Evolutionary conservation across 805 yeast species (phyloP).

Genomic region (Hanseniaspora singularis): DNA sequence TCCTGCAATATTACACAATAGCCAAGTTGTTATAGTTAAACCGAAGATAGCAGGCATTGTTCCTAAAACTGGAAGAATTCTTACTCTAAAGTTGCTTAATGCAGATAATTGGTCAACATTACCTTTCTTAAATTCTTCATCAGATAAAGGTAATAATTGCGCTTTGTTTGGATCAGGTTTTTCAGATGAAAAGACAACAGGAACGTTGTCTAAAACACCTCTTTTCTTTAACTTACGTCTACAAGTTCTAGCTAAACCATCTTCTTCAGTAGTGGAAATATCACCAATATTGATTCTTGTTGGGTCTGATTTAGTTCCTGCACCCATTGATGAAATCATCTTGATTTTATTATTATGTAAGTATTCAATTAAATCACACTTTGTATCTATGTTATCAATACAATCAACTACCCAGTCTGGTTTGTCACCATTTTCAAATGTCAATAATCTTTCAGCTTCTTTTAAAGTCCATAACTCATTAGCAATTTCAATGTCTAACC

Average conservation of each 20-base stretch:
- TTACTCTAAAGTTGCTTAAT: conserved; percentile 75
- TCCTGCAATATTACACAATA: conserved; percentile 68
- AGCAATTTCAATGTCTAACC: conserved; percentile 70
- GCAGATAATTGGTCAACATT: conserved; percentile 80
- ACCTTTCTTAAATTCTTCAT: conserved; percentile 68
- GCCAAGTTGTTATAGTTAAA: conserved; percentile 71
- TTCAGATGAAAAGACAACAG: conserved; percentile 86
- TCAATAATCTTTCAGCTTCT: conserved; percentile 45
- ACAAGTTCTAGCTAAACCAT: conserved; percentile 78
- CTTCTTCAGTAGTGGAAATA: conserved; percentile 82
- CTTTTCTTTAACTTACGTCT: conserved; percentile 70
- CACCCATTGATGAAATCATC: conserved; percentile 91
- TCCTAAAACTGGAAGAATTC: conserved; percentile 91
- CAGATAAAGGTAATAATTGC: conserved; percentile 68
- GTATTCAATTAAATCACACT: conserved; percentile 73
- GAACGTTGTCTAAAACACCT: conserved; percentile 65
- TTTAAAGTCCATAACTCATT: conserved; percentile 67
- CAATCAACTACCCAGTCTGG: conserved; percentile 86
- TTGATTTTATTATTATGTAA: conserved; percentile 49
- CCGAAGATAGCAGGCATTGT: conserved; percentile 97
- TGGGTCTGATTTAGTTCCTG: conserved; percentile 93
- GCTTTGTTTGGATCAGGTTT: conserved; percentile 96
- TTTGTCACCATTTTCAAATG: conserved; percentile 36
- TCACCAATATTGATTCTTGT: conserved; percentile 83
- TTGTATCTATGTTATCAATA: conserved; percentile 94